Conservation (phyloP, 176 grass and related monocot species). For the Hsuehochloa calcarea region DNA sequence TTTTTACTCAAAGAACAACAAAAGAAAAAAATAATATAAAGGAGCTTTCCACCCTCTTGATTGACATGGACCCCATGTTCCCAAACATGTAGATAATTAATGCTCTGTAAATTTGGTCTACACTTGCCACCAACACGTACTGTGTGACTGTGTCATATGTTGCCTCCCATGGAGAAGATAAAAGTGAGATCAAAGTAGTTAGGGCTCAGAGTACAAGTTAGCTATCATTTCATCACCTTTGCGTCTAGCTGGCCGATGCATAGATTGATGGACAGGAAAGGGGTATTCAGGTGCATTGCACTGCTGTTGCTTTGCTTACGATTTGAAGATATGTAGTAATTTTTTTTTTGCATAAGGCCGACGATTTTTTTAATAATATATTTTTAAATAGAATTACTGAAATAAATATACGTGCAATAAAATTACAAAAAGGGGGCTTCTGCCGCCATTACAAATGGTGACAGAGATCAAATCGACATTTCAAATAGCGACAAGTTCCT, state of each 20-base stretch:
- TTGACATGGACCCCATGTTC: slow-evolving; percentile 14
- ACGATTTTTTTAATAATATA: no score
- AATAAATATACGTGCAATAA: no score
- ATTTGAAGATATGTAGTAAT: no score
- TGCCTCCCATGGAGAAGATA: background rate
- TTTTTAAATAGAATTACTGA: no score
- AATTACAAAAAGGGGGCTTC: no score
- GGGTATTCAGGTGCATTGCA: background rate
- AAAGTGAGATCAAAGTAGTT: background rate
- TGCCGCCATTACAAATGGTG: no score
- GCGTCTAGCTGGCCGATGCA: background rate
- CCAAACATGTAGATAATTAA: slow-evolving; percentile 3
- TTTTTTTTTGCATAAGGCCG: no score
- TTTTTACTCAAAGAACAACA: background rate
- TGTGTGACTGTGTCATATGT: background rate
- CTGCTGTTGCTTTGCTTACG: background rate
- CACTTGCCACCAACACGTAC: background rate
- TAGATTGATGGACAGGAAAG: slow-evolving; percentile 4
- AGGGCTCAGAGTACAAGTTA: background rate
- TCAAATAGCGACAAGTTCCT: no score
- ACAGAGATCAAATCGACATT: no score
- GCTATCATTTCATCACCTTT: background rate
- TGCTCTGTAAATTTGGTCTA: background rate
- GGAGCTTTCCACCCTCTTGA: background rate
- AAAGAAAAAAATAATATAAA: background rate